Conservation (phyloP, 1,139 yeast species). For the Arxiozyma slooffiae region DNA sequence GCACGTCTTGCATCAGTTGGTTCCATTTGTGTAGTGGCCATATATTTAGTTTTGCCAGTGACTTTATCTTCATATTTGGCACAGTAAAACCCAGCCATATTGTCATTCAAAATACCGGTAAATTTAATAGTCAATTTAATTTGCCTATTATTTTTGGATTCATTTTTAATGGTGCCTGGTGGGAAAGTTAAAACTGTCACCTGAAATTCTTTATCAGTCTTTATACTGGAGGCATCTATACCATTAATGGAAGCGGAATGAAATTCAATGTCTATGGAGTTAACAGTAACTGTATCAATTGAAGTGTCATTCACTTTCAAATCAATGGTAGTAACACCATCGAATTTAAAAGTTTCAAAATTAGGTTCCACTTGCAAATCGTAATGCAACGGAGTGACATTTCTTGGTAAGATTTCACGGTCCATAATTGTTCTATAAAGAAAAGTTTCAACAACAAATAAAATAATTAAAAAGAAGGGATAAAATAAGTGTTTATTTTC, state of each 20-base stretch:
- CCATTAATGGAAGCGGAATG: conserved; percentile 27
- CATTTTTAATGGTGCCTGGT: conserved; percentile 34
- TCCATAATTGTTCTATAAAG: conserved; percentile 6
- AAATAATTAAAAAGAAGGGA: background rate
- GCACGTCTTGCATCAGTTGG: conserved; percentile 81
- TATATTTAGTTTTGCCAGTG: conserved; percentile 50
- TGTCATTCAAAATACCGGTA: conserved; percentile 63
- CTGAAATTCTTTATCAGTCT: conserved; percentile 44
- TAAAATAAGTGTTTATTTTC: background rate
- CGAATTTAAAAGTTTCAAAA: conserved; percentile 58
- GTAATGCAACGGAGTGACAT: conserved; percentile 66
- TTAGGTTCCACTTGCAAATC: conserved; percentile 64
- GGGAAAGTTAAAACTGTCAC: conserved; percentile 50
- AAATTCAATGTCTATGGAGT: conserved; percentile 56
- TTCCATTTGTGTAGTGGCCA: conserved; percentile 79
- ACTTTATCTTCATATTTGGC: conserved; percentile 56
- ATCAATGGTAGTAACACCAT: conserved; percentile 57
- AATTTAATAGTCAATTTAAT: conserved; percentile 44
- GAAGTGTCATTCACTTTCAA: conserved; percentile 45
- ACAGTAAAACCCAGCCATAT: conserved; percentile 75
- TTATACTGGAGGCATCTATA: conserved; percentile 28
- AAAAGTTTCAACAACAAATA: background rate
- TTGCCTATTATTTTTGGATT: conserved; percentile 20
- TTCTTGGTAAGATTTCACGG: conserved; percentile 62
- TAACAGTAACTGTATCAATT: conserved; percentile 33